Conservation (phyloP, 2,329 filamentous ascomycete species). For the Penicillium hesseltinei region DNA sequence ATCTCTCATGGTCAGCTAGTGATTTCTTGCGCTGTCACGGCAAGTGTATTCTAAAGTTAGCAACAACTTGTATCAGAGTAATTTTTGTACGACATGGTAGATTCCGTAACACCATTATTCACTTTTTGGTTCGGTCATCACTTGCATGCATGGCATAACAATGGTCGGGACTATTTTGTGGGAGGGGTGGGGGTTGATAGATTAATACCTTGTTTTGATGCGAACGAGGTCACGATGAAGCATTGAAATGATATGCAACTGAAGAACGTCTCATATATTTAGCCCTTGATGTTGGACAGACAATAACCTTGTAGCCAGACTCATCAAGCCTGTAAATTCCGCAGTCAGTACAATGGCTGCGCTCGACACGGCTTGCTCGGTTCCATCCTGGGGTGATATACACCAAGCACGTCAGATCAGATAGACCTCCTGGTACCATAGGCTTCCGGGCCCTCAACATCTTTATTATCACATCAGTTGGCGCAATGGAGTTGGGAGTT, state of each 20-base stretch:
- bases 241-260: background rate
- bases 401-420: background rate
- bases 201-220: background rate
- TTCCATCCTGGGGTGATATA: background rate
- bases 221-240: background rate
- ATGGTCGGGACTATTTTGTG: background rate
- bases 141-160: background rate
- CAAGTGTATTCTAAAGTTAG: background rate
- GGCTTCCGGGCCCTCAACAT: background rate
- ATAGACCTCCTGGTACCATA: background rate
- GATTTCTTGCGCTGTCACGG: background rate
- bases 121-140: background rate
- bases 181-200: background rate
- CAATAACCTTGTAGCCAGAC: too few species aligned
- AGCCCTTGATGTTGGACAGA: background rate
- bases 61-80: background rate
- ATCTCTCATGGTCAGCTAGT: too few species aligned
- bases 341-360: background rate
- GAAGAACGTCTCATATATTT: background rate
- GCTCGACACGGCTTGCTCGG: background rate
- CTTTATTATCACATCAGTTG: background rate
- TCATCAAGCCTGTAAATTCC: background rate
- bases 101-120: background rate
- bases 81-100: background rate
- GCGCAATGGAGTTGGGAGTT: background rate